These are phyloP conservation scores for Corniculantispora saksenae DNA, from an alignment of 2,329 filamentous ascomycete species.

Conservation along the genomic window DNA sequence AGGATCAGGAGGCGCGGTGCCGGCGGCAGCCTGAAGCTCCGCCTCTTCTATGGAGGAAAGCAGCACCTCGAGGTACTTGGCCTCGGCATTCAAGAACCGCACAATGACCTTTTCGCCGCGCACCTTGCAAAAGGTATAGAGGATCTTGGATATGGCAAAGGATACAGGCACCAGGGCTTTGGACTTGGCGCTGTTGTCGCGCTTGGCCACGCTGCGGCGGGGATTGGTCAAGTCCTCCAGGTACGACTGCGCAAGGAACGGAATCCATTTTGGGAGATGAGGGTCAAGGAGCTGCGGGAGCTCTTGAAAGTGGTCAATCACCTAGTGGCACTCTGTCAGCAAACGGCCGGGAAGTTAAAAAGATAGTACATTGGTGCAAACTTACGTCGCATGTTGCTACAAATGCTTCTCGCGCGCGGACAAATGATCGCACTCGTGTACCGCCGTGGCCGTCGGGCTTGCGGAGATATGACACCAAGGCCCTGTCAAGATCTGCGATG, in stretches of 20 bases:
- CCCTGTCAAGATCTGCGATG: conserved; percentile 57
- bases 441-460: conserved; percentile 49
- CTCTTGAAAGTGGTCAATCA: conserved; percentile 90
- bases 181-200: conserved; percentile 30
- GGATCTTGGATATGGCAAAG: conserved; percentile 71
- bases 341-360: conserved; percentile 4
- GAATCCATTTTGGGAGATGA: conserved; percentile 74
- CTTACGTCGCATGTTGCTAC: conserved; percentile 50
- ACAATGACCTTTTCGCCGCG: conserved; percentile 90
- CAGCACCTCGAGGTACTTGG: conserved; percentile 78
- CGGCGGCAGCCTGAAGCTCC: conserved; percentile 34
- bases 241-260: conserved; percentile 74
- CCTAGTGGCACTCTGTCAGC: conserved; percentile 36
- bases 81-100: conserved; percentile 87
- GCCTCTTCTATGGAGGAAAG: conserved; percentile 71
- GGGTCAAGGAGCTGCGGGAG: conserved; percentile 90
- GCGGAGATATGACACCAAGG: conserved; percentile 53
- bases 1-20: conserved; percentile 15
- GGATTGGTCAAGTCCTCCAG: conserved; percentile 61
- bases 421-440: conserved; percentile 47
- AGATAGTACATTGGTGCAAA: conserved; percentile 8
- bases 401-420: conserved; percentile 51
- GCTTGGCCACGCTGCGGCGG: conserved; percentile 26
- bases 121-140: conserved; percentile 94
- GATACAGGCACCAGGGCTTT: conserved; percentile 58